These are phyloP conservation scores for Albatrellus ellisii DNA, from an alignment of 768 basidiomycete species.

Conservation along the genomic window DNA sequence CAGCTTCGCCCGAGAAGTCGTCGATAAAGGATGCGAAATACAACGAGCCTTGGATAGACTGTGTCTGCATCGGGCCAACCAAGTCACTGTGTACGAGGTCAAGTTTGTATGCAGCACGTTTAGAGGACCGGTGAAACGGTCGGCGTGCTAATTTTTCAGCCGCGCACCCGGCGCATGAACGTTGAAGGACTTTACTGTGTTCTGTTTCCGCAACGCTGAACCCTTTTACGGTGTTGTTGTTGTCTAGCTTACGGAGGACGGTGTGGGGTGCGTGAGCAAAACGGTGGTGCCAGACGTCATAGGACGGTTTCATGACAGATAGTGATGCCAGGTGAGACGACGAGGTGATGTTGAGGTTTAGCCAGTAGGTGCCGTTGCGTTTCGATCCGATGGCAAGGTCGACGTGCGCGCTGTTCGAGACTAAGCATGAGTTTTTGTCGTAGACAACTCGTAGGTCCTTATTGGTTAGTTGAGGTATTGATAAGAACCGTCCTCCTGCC, in stretches of 20 bases:
- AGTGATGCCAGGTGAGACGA: too few species aligned
- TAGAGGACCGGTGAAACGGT: conserved; percentile 6
- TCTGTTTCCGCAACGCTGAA: conserved; percentile 5
- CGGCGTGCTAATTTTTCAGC: conserved; percentile 15
- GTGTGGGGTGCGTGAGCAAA: conserved; percentile 10
- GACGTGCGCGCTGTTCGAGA: too few species aligned
- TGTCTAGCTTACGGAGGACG: conserved; percentile 1
- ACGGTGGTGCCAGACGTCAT: conserved; percentile 14
- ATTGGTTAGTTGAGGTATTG: too few species aligned
- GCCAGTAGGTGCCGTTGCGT: too few species aligned
- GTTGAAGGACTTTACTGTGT: background rate
- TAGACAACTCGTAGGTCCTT: too few species aligned
- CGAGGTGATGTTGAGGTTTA: too few species aligned
- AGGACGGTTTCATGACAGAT: too few species aligned
- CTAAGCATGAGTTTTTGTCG: too few species aligned
- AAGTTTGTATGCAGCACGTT: background rate
- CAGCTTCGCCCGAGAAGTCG: conserved; percentile 11
- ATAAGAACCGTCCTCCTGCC: too few species aligned
- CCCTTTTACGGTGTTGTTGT: conserved; percentile 9
- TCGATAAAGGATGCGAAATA: conserved; percentile 17
- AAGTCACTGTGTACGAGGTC: conserved; percentile 14
- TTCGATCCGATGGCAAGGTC: too few species aligned
- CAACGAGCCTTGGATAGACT: background rate
- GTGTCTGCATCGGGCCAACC: conserved; percentile 13
- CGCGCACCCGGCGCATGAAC: conserved; percentile 14